Base-by-base conservation (phyloP, 2,329 filamentous ascomycete species). In the Fusarium pininemorale region DNA sequence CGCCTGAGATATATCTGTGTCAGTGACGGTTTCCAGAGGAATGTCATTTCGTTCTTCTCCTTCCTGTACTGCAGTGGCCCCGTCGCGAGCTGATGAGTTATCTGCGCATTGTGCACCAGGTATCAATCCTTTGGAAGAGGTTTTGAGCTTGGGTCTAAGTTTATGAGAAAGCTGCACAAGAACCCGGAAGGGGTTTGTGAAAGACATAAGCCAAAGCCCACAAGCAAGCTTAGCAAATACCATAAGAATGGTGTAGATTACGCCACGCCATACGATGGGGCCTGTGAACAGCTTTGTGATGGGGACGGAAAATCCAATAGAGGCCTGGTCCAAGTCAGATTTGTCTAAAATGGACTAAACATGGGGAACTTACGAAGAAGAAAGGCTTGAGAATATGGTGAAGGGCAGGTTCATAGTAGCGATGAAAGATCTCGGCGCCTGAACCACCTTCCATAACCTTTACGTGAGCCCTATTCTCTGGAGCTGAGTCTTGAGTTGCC, bases 281-380 rank as follows among this genome's bases (percentile, higher is more conserved):
- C 88, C 88, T 0, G 80, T 79, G 75, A 95, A 96, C 85, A 96
- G 90, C 11, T 89, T 82, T 0, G 87, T 89, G 37, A 96, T 91
- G 0, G 93, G 93, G 4, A 96, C 93, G 0, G 93, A 91, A 78
- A 96, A 95, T 1, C 93, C 93, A 41, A 96, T 92, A 0, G 88
- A 90, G 2, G 88, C 85, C 85, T 87, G 24, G 1, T 5, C 1
- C 2, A 5, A 5, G 28, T 69, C 10, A 45, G 37, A 10, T 1
- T 3, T 3, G 2, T 39, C 16, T 48, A 10, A 15, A 30, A 18
- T 16, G 20, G 12, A 5, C 9, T 18, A 11, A 24, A 6, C 1
- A 7, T 13, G 2, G 4, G 5, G 13, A 5, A 15, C 87, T 81
- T 77, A 89, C 92, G 77, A 95, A 95, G 82, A 95, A 95, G 65